Evolutionary conservation across 306 rosid genomes (phyloP).

Genomic region (Gastrolobium villosum): DNA sequence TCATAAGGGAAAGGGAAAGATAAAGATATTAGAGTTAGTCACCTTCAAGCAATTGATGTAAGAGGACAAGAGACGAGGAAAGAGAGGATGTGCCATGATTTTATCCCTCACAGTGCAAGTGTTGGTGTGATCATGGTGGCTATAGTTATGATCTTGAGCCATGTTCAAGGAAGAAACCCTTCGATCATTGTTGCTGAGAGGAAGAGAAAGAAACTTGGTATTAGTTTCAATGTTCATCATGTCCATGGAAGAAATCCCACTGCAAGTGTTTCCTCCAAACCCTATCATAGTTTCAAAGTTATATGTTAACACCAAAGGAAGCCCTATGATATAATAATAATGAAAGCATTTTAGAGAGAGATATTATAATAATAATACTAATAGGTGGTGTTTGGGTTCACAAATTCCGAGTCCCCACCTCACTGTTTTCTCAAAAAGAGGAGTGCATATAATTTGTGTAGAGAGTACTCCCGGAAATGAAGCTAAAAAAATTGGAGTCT

Average conservation of each 20-base stretch:
- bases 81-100: conserved; percentile 98
- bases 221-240: conserved; percentile 52
- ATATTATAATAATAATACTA: background rate
- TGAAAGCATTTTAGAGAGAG: no score
- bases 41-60: conserved; percentile 96
- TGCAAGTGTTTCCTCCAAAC: conserved; percentile 59
- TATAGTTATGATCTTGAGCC: conserved; percentile 31
- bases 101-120: conserved; percentile 71
- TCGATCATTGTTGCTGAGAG: conserved; percentile 36
- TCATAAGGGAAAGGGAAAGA: background rate
- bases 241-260: conserved; percentile 53
- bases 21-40: background rate
- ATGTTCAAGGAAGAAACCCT: conserved; percentile 43
- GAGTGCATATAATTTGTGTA: conserved; percentile 49
- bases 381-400: conserved; percentile 37
- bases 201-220: conserved; percentile 57
- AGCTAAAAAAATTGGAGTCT: conserved; percentile 46
- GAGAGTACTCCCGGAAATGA: conserved; percentile 61
- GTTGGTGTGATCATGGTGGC: conserved; percentile 34
- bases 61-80: conserved; percentile 89
- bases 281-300: conserved; percentile 53
- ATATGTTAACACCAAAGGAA: background rate
- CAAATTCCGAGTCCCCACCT: conserved; percentile 46
- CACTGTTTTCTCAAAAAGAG: conserved; percentile 49
- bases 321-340: background rate